Percentiles rank a stretch among this genome's conserved stretches.
These are phyloP conservation scores for Serpula lacrymans DNA, from an alignment of 768 basidiomycete genomes.

Conservation along the genomic window DNA sequence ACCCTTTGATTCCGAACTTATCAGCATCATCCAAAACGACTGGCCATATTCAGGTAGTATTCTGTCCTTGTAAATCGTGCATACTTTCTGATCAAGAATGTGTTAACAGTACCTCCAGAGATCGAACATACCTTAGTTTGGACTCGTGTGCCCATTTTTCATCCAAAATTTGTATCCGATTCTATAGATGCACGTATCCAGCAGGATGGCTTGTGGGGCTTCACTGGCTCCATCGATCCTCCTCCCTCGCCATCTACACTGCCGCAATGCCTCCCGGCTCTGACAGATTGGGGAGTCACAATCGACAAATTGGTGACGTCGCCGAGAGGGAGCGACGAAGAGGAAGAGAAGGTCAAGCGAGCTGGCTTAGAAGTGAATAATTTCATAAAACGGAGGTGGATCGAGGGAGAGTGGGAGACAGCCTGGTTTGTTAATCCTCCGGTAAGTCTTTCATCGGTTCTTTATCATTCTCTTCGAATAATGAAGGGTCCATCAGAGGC, in stretches of 20 bases:
- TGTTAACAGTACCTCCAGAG: constrained; percentile 53
- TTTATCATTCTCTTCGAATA: not conserved
- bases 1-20: constrained; percentile 41
- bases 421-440: constrained; percentile 92
- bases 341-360: constrained; percentile 45
- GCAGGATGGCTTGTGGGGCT: constrained; percentile 81
- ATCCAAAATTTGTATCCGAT: constrained; percentile 49
- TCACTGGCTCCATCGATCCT: constrained; percentile 58
- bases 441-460: constrained; percentile 39
- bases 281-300: constrained; percentile 71
- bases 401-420: constrained; percentile 77
- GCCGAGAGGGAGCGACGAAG: constrained; percentile 45
- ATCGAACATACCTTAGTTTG: constrained; percentile 77
- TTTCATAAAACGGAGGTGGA: constrained; percentile 68
- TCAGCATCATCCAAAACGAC: constrained; percentile 77
- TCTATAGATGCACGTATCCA: constrained; percentile 55
- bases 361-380: constrained; percentile 57
- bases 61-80: not conserved
- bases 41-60: constrained; percentile 82
- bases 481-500: constrained; percentile 42
- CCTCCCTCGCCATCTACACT: constrained; percentile 61
- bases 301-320: constrained; percentile 57
- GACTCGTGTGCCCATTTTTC: constrained; percentile 72
- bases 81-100: constrained; percentile 1
- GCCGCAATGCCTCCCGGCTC: constrained; percentile 52